Base-by-base conservation (phyloP, 345 rosid genomes). In the Linum usitatissimum region DNA sequence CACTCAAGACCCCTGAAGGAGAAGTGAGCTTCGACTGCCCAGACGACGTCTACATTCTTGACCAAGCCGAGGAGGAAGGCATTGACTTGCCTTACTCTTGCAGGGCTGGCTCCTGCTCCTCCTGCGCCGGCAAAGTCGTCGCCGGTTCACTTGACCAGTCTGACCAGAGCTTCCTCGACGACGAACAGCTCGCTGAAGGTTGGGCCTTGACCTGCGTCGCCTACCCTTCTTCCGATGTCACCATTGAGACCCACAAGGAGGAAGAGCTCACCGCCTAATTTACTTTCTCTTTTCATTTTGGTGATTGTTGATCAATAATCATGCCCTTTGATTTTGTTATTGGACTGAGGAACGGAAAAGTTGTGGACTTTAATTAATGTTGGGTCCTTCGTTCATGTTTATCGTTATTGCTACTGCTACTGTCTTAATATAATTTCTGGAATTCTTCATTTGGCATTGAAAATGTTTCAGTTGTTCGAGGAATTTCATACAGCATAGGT, bases 21-120 rank as follows among this genome's bases (percentile, higher is more conserved):
- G 70, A 70, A 57, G 18, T 55, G 31, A 90, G 73, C 58, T 15
- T 90, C 14, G 75, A 78, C 0, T 80, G 84, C 75, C 88, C 83
- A 2, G 86, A 77, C 8, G 90, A 84, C 59, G 55, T n/a, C 0
- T 89, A 86, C 76, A 76, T 89, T 61, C 80, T 93, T 1, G 99
- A 93, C 78, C 66, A 75, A 0, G 91, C 91, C 0, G 99, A 93
- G 71, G 97, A 86, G 42, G 5, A 8, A 0, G 99, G 95, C 1
- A 31, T 89, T 7, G 98, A 89, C 68, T 69, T 89, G 57, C 98
- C 98, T 2, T 92, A 85, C 91, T 92, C 97, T 0, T 92, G 98
- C 84, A 77, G 98, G 68, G 96, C 97, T 1, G 98, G 98, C 12
- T 73, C 98, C 21, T 92, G 98, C 80, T 87, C 97, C 1, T 79